Evolutionary conservation across 495 filamentous ascomycete genomes (phyloP).

Genomic region (Parmelia sp.): DNA sequence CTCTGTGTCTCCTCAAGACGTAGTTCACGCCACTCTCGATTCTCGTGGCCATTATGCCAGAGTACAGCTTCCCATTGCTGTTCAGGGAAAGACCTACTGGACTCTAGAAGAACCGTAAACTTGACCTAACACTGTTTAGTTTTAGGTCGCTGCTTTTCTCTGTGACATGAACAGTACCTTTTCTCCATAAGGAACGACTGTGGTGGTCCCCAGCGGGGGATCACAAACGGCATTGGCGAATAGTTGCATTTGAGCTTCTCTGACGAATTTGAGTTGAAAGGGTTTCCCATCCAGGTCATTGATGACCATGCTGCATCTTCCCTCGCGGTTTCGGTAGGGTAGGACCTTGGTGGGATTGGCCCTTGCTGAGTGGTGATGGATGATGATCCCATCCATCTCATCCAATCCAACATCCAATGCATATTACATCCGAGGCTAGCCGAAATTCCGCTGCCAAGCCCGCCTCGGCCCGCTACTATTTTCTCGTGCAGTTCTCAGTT

Average conservation of each 20-base stretch:
- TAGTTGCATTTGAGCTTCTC: slow-evolving; percentile 43
- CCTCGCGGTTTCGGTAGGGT: not conserved
- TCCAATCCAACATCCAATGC: no score
- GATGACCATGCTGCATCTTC: slow-evolving; percentile 18
- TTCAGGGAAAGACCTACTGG: slow-evolving; percentile 46
- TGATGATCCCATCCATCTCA: no score
- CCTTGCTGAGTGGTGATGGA: no score
- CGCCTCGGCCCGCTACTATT: no score
- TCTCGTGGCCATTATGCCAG: slow-evolving; percentile 59
- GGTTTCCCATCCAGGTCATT: slow-evolving; percentile 24
- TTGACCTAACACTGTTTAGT: slow-evolving; percentile 35
- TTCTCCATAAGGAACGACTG: slow-evolving; percentile 43
- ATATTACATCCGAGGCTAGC: not conserved
- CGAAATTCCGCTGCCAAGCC: not conserved
- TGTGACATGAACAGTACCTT: slow-evolving; percentile 20
- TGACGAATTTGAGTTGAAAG: slow-evolving; percentile 33
- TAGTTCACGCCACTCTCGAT: slow-evolving; percentile 36
- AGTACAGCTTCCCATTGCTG: slow-evolving; percentile 66
- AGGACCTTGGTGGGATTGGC: no score
- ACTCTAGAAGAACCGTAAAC: slow-evolving; percentile 69
- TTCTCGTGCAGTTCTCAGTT: no score
- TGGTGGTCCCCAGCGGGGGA: slow-evolving; percentile 66
- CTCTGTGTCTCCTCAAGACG: slow-evolving; percentile 30
- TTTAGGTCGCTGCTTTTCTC: not conserved
- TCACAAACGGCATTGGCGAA: slow-evolving; percentile 50